These are phyloP conservation scores for Sarocladium brachiariae DNA, from an alignment of 2,329 filamentous ascomycete genomes.

Conservation along the genomic window DNA sequence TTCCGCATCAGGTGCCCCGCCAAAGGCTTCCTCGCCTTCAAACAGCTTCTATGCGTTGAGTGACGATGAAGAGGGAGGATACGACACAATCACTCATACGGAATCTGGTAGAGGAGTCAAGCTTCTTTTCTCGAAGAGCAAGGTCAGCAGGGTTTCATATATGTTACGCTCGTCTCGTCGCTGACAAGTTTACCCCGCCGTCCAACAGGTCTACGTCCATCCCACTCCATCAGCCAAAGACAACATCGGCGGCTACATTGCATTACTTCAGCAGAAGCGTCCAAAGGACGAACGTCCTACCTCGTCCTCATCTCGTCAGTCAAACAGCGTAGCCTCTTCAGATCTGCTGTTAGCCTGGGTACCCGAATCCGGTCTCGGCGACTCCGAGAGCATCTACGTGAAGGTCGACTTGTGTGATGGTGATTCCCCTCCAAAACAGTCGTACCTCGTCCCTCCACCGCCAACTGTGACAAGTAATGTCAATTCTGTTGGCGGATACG, in stretches of 20 bases:
- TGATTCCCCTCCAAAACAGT: conserved; percentile 74
- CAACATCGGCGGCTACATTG: conserved; percentile 91
- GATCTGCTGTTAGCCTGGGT: conserved; percentile 89
- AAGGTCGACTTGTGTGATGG: conserved; percentile 87
- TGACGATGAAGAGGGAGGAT: conserved; percentile 92
- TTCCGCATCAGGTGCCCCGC: conserved; percentile 17
- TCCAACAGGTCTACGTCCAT: conserved; percentile 79
- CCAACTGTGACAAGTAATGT: conserved; percentile 75
- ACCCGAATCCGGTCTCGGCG: conserved; percentile 80
- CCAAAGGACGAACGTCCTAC: conserved; percentile 31
- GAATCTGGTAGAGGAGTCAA: conserved; percentile 79
- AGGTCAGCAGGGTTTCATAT: conserved; percentile 45
- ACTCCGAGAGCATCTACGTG: conserved; percentile 82
- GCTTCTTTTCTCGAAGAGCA: conserved; percentile 92
- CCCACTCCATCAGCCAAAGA: conserved; percentile 89
- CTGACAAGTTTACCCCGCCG: conserved; percentile 12
- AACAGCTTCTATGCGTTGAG: conserved; percentile 93
- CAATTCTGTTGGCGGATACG: conserved; percentile 68
- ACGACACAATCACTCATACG: conserved; percentile 84
- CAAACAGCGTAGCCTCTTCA: conserved; percentile 47
- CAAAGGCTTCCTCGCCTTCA: conserved; percentile 59
- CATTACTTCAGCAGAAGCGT: conserved; percentile 82
- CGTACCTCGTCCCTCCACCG: conserved; percentile 84
- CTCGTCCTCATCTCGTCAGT: conserved; percentile 23
- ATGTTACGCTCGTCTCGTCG: not conserved